These are phyloP conservation scores for Globisporangium nunn DNA, from an alignment of 352 stramenopile genomes.

Conservation along the genomic window DNA sequence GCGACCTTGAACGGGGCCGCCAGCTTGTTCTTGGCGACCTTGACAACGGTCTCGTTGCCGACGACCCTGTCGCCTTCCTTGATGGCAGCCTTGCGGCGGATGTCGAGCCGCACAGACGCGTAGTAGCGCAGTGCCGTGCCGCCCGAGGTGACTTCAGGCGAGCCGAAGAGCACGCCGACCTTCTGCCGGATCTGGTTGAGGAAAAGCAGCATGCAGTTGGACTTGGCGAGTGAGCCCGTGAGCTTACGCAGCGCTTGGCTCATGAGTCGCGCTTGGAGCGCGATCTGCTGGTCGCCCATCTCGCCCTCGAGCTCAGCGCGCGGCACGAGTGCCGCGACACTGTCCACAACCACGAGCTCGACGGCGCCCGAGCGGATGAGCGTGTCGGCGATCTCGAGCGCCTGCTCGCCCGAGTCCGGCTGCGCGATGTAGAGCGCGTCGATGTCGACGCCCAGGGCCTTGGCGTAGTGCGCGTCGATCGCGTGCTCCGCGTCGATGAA, in stretches of 20 bases:
- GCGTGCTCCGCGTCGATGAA: slow-evolving; percentile 99
- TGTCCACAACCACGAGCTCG: slow-evolving; percentile 97
- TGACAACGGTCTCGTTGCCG: slow-evolving; percentile 96
- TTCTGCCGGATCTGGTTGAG: slow-evolving; percentile 98
- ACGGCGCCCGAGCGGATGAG: slow-evolving; percentile 94
- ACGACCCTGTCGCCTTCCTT: slow-evolving; percentile 89
- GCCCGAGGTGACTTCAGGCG: slow-evolving; percentile 94
- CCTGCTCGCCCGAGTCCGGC: slow-evolving; percentile 96
- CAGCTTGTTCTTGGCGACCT: slow-evolving; percentile 99
- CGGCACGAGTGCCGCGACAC: slow-evolving; percentile 95
- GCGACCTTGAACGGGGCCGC: slow-evolving; percentile 94
- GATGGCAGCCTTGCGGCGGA: slow-evolving; percentile 90
- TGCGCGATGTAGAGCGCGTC: slow-evolving; percentile 96
- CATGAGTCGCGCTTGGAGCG: slow-evolving; percentile 96
- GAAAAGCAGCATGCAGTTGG: slow-evolving; percentile 97
- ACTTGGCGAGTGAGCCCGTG: slow-evolving; percentile 92
- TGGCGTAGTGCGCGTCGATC: slow-evolving; percentile 95
- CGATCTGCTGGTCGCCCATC: slow-evolving; percentile 96
- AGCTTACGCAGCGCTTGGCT: slow-evolving; percentile 96
- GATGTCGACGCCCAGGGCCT: slow-evolving; percentile 91
- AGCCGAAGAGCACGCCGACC: slow-evolving; percentile 96
- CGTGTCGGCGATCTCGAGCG: slow-evolving; percentile 97
- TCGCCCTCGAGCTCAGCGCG: slow-evolving; percentile 92
- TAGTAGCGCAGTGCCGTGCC: slow-evolving; percentile 84
- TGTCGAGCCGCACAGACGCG: slow-evolving; percentile 92